These are phyloP conservation scores for Arthromyces matolae DNA, from an alignment of 768 basidiomycete species.

Conservation along the genomic window DNA sequence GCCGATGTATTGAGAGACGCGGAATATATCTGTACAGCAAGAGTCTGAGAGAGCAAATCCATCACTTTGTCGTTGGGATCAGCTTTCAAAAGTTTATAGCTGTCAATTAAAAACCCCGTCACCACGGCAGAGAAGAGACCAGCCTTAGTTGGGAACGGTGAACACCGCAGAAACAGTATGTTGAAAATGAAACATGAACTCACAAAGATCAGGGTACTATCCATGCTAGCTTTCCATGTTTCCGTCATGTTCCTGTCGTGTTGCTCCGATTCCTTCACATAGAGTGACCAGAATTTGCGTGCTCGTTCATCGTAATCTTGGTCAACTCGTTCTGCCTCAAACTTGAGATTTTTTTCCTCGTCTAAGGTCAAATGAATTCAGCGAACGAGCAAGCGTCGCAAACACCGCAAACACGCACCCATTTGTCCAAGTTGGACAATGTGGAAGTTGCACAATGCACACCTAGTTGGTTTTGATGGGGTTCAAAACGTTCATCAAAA, in stretches of 20 bases:
- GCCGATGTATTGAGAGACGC: slow-evolving; percentile 5
- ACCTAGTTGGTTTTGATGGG: too few relatives aligned
- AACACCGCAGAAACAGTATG: not conserved
- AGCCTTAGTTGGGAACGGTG: slow-evolving; percentile 24
- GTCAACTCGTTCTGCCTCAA: too few relatives aligned
- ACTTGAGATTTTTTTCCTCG: too few relatives aligned
- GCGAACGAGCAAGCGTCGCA: not conserved
- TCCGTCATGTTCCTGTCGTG: slow-evolving; percentile 3
- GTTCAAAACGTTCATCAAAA: too few relatives aligned
- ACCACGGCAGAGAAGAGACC: slow-evolving; percentile 39
- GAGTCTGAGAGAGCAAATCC: slow-evolving; percentile 21
- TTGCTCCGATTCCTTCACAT: not conserved
- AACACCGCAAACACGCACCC: not conserved
- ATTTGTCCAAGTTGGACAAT: not conserved
- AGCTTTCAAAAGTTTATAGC: slow-evolving; percentile 27
- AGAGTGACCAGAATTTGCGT: slow-evolving; percentile 1
- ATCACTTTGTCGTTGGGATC: slow-evolving; percentile 24
- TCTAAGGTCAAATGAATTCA: not conserved
- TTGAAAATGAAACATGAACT: slow-evolving; percentile 3
- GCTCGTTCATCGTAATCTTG: slow-evolving; percentile 4
- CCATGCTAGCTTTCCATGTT: slow-evolving; percentile 15
- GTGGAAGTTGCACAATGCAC: too few relatives aligned
- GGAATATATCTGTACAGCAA: slow-evolving; percentile 3
- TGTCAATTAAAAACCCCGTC: slow-evolving; percentile 35
- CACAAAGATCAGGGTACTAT: slow-evolving; percentile 27